Evolutionary conservation across 352 stramenopile species (phyloP), one percentile per base, ranked within the genome.

Genomic region (Pythium chondricola): DNA sequence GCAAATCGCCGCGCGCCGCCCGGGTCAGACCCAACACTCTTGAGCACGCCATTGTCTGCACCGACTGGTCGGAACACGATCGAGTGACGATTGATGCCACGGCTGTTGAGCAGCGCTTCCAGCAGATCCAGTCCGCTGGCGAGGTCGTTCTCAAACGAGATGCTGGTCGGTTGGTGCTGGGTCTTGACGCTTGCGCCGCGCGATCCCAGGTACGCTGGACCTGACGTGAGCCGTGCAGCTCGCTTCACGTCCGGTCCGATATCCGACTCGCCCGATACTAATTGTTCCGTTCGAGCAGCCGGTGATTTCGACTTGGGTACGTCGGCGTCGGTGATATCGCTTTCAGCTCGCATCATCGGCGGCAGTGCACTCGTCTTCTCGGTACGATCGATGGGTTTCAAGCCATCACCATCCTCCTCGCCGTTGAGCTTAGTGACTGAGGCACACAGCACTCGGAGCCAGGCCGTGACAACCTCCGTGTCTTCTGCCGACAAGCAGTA

Each of bases 401-500:
- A n/a, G 6, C 6, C 22, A 26, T 17, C 6, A 24, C 25, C 47
- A 9, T 51, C 37, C 9, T 57, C 43, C 7, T 35, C 45, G 3
- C 32, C 54, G 20, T 45, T 48, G 4, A 60, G 38, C 29, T 59
- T 58, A 31, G 73, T 63, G 5, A 90, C 69, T 0, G 78, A 76
- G 8, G 63, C 71, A 11, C 60, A 59, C 25, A 93, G 63, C 33
- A 93, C 74, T 8, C 67, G 59, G 16, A 93, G 72, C 82, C 82
- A 93, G 18, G 82, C 67, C 1, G 67, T 81, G 17, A 88, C 82
- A 8, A 83, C 74, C 10, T 74, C 63, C 2, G 58, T 76, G 44
- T 90, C 82, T 42, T 93, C 82, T 0, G 74, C 71, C 9, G 76
- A 89, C 30, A 93, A 62, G 43, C 82, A 93, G 60, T 93, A 93